Evolutionary conservation across 2,329 filamentous ascomycete species (phyloP).

Genomic region (Cladosporium sp.): DNA sequence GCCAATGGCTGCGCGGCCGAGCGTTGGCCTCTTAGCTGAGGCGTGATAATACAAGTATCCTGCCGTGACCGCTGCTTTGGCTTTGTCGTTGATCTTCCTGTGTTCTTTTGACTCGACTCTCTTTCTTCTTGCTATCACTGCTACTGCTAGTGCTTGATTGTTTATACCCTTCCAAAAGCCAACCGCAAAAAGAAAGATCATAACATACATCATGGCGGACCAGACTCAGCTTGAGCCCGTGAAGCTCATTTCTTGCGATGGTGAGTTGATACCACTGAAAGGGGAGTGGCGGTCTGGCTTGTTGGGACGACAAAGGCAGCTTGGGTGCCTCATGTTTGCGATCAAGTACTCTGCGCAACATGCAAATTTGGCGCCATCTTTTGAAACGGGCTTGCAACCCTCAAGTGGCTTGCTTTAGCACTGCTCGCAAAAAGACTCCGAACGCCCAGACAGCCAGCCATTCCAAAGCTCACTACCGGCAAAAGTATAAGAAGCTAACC

Average conservation of each 20-base stretch:
- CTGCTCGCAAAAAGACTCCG: not conserved
- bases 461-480: not conserved
- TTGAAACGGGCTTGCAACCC: not conserved
- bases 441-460: not conserved
- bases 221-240: constrained; percentile 24
- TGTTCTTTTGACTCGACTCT: not conserved
- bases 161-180: not conserved
- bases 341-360: no score
- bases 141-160: not conserved
- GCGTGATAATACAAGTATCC: not conserved
- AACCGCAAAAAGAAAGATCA: not conserved
- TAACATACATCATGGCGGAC: constrained; percentile 9
- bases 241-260: constrained; percentile 29
- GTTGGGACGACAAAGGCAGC: no score
- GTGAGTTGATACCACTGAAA: constrained; percentile 20
- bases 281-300: not conserved
- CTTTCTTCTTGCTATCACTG: not conserved
- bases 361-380: no score
- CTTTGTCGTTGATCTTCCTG: not conserved
- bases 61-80: no score
- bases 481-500: not conserved
- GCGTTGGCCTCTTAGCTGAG: constrained; percentile 2
- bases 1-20: no score
- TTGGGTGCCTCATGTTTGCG: no score
- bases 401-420: no score